Evolutionary conservation across 495 filamentous ascomycete species (phyloP), one percentile per base, ranked within the genome.

Genomic region (Aspergillus indologenus): DNA sequence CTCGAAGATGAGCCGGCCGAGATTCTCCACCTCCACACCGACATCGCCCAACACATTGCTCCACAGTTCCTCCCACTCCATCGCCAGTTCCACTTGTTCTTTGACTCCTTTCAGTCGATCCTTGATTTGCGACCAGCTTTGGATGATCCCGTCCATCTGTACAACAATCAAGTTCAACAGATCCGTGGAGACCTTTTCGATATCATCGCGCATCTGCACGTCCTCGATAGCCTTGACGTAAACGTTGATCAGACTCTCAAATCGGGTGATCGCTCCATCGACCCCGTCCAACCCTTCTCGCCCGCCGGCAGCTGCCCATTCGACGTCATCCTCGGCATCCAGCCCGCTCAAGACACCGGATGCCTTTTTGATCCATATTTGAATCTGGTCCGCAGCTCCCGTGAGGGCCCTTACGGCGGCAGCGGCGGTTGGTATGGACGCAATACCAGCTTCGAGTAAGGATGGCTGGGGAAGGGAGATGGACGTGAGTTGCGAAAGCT

Each of bases 11-110:
- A 95, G 75, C 31, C 86, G 81, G 68, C 85, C 83, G 14, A 97
- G 83, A 9, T 87, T 87, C 58, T 96, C 90, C 70, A 96, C 83
- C 72, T 98, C 94, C 54, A 87, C 83, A 42, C 90, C 89, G 46
- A 98, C 96, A 72, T 98, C 93, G 40, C 93, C 92, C 18, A 98
- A 76, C 19, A 98, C 91, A 67, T 81, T 90, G 62, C 89, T 90
- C 92, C 93, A 97, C 20, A 98, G 79, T 75, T 98, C 94, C 69
- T 96, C 92, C 93, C 93, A 98, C 64, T 98, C 94, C 91, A 97
- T 92, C 8, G 94, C 94, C 51, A 96, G 81, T 71, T 97, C 94
- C 6, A 98, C 93, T 61, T 96, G 92, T 43, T 83, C 83, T 66
- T 96, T 96, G 50, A 96, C 86, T 31, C 75, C 85, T 61, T 85